Base-by-base conservation (phyloP, 495 filamentous ascomycete genomes). In the Tuber melanosporum region DNA sequence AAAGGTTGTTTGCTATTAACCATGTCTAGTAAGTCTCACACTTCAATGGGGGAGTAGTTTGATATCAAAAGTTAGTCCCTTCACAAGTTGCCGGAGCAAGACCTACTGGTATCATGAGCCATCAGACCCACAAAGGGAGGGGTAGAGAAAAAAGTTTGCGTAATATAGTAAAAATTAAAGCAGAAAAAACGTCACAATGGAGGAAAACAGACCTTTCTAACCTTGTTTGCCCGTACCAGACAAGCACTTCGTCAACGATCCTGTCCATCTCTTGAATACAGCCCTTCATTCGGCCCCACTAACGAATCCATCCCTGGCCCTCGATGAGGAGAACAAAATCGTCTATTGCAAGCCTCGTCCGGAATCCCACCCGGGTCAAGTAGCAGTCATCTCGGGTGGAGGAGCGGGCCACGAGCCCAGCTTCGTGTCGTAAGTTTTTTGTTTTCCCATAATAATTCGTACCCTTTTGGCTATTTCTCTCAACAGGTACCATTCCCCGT, bases 181-280 rank as follows among this genome's bases (percentile, higher is more conserved):
- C 71, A 8, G 57, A 15, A 36, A 17, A 66, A 36, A 17, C 0
- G 14, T 66, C 26, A 36, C 26, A 14, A 15, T 19, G 57, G 57
- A 66, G 26, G 57, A 66, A 66, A 32, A 32, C 12, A 36, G 32
- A 7, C 4, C 57, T 14, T 66, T 36, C 57, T 66, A 36, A 66
- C 57, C 1, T 17, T 0, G 12, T 12, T 66, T 36, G 26, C 57
- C 32, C 26, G 12, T 14, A 36, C 32, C 70, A 87, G 86, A 91
- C 79, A 97, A 97, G 85, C 95, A 99, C 86, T 99, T 98, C 88
- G 90, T 98, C 87, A 90, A 92, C 81, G 92, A 96, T 84, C 92
- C 95, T 41, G 89, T 88, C 74, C 87, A 92, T 79, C 89, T 98
- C 74, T 93, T 99, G 81, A 87, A 90, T 78, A 87, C 90, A 20